Percentiles rank a stretch among this genome's conserved stretches.
These are phyloP conservation scores for Buxus sempervirens DNA, from an alignment of 164 flowering plant genomes.

Conservation along the genomic window DNA sequence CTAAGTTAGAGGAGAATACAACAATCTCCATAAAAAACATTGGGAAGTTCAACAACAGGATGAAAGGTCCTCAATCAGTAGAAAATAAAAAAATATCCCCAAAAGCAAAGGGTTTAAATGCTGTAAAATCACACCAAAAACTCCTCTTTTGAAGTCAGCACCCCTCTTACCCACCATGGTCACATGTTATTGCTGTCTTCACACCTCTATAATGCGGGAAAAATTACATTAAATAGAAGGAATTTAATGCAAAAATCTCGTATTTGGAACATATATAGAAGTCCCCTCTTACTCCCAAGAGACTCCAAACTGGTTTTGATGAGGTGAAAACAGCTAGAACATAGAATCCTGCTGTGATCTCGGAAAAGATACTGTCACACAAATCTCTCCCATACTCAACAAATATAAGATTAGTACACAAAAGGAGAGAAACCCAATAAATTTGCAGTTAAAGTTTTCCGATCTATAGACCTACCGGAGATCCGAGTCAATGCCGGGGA, in stretches of 20 bases:
- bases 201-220: background rate
- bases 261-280: background rate
- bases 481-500: conserved; percentile 36
- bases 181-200: background rate
- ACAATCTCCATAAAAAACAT: too few relatives aligned
- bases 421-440: background rate
- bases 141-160: background rate
- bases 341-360: background rate
- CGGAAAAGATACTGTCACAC: too few relatives aligned
- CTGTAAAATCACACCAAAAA: background rate
- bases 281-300: background rate
- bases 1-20: too few relatives aligned
- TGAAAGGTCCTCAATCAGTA: background rate
- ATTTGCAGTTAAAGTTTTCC: too few relatives aligned
- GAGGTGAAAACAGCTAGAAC: background rate
- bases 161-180: background rate
- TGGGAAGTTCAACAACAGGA: too few relatives aligned
- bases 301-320: background rate
- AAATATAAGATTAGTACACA: background rate
- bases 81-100: background rate
- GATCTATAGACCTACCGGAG: conserved; percentile 11
- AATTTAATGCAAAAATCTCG: background rate
- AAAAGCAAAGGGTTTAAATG: background rate
- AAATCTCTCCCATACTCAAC: background rate
- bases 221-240: background rate